Evolutionary conservation across 768 basidiomycete genomes (phyloP).

Genomic region (Termitomyces sp.): DNA sequence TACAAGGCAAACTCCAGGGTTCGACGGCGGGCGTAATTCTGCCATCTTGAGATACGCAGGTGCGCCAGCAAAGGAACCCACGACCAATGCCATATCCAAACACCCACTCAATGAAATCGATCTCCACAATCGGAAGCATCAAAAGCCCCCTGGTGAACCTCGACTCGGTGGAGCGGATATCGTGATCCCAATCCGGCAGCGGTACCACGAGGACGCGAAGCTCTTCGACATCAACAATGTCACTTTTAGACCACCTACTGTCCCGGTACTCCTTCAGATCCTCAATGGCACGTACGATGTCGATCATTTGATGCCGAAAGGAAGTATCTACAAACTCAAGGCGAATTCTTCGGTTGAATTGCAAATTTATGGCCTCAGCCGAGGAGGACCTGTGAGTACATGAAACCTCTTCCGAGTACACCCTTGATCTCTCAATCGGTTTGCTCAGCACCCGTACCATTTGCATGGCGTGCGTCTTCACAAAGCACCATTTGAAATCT

Average conservation of each 20-base stretch:
- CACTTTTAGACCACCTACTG: background rate
- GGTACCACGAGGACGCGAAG: background rate
- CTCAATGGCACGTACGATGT: background rate
- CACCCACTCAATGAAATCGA: background rate
- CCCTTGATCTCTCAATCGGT: background rate
- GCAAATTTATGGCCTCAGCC: conserved; percentile 11
- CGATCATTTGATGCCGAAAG: background rate
- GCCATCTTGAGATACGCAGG: conserved; percentile 2
- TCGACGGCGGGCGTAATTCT: background rate
- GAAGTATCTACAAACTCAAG: background rate
- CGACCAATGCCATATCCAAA: background rate
- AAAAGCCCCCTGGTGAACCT: background rate
- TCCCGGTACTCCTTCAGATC: conserved; percentile 4
- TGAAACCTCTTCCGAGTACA: background rate
- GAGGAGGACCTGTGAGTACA: conserved; percentile 6
- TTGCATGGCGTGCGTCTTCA: conserved; percentile 22
- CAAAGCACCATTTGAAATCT: background rate
- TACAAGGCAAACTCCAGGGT: background rate
- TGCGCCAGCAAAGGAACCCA: background rate
- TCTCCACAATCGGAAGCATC: background rate
- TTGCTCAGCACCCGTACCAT: conserved; percentile 22
- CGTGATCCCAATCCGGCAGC: background rate
- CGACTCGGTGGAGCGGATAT: background rate
- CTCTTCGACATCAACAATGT: background rate
- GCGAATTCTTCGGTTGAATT: conserved; percentile 15